Conservation (phyloP, 208 protist species). For the Trypanosoma lewisi region DNA sequence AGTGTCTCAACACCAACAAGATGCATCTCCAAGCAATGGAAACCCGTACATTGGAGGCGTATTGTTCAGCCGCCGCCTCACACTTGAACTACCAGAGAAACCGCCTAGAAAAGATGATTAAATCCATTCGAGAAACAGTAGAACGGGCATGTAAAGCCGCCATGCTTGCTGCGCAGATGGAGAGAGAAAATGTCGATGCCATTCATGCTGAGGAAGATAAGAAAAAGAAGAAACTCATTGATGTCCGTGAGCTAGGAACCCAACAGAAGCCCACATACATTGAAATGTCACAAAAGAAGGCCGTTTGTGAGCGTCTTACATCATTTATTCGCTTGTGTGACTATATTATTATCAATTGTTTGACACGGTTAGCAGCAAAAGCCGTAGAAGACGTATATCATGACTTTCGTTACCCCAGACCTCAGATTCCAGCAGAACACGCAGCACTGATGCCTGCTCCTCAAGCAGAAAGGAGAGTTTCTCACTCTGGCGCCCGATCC, state of each 20-base stretch:
- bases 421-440: background rate
- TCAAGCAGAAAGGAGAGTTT: background rate
- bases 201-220: constrained; percentile 69
- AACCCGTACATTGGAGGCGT: constrained; percentile 74
- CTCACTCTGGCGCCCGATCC: background rate
- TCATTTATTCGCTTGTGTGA: constrained; percentile 94
- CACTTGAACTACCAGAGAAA: constrained; percentile 63
- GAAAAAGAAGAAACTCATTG: constrained; percentile 80
- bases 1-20: constrained; percentile 53
- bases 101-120: constrained; percentile 83
- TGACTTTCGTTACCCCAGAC: constrained; percentile 67
- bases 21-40: constrained; percentile 74
- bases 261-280: constrained; percentile 92
- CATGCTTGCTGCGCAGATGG: constrained; percentile 82
- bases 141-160: constrained; percentile 91
- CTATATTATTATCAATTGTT: constrained; percentile 91
- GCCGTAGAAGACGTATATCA: constrained; percentile 70
- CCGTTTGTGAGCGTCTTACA: constrained; percentile 88
- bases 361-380: constrained; percentile 82
- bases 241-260: constrained; percentile 75
- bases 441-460: too few relatives aligned
- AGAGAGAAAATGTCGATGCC: constrained; percentile 70
- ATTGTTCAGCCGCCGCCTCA: constrained; percentile 42
- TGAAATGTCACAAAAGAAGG: constrained; percentile 90
- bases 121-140: constrained; percentile 79